Conservation (phyloP, 768 basidiomycete species). For the Pulveroboletus sp. region DNA sequence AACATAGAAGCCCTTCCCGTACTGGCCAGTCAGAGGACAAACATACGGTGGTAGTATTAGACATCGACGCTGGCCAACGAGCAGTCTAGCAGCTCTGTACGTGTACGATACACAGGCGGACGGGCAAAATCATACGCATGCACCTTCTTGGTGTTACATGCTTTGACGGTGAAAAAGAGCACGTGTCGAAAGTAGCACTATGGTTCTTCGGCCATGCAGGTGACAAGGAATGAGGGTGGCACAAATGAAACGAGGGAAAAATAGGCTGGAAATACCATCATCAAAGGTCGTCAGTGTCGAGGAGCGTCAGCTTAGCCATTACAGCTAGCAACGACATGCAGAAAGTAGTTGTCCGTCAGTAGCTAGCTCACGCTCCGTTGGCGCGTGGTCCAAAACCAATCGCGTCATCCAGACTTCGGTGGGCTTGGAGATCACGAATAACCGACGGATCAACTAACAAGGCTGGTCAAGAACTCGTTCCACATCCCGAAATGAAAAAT, state of each 20-base stretch:
- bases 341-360: constrained; percentile 15
- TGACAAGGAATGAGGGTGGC: constrained; percentile 12
- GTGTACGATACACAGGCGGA: constrained; percentile 21
- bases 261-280: constrained; percentile 21
- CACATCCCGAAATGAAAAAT: constrained; percentile 5
- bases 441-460: constrained; percentile 80
- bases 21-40: background rate
- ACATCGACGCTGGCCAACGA: constrained; percentile 12
- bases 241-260: constrained; percentile 15
- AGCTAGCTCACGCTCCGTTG: constrained; percentile 25
- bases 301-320: constrained; percentile 15
- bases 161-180: constrained; percentile 14
- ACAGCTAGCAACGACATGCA: constrained; percentile 20
- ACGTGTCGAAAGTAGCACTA: constrained; percentile 11
- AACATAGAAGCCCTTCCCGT: background rate
- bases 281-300: constrained; percentile 28
- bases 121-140: constrained; percentile 25
- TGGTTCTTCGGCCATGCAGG: constrained; percentile 15
- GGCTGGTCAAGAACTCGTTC: constrained; percentile 13
- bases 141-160: constrained; percentile 18
- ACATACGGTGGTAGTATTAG: constrained; percentile 3
- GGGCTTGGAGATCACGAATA: constrained; percentile 81
- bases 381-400: constrained; percentile 28
- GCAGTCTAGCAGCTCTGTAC: constrained; percentile 25
- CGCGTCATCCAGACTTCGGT: constrained; percentile 72